phyloP scores from a whole-genome alignment of 306 rosid genomes.

The Ammopiptanthus mongolicus region DNA sequence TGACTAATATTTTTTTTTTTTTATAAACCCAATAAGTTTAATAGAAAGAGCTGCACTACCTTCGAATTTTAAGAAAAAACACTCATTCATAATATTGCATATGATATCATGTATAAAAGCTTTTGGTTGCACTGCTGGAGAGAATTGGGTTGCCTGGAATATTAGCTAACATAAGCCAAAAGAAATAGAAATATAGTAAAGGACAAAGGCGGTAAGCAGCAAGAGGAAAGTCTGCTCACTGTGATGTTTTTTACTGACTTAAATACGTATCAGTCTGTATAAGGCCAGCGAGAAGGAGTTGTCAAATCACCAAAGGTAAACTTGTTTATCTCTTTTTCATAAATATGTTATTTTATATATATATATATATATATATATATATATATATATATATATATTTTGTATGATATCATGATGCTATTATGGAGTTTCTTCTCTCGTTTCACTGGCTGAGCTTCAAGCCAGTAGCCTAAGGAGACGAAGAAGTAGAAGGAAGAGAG shows the following conservation, averaged over 20 bases:
- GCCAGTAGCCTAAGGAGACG: constrained; percentile 46
- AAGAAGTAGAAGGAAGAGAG: constrained; percentile 17
- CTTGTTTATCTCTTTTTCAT: constrained; percentile 22
- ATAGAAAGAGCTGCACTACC: no score
- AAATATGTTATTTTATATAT: neutral
- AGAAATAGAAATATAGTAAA: constrained; percentile 55
- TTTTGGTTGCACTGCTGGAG: no score
- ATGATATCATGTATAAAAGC: no score
- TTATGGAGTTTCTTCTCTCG: constrained; percentile 44
- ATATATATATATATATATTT: neutral
- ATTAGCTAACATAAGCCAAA: constrained; percentile 46
- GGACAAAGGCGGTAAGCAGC: constrained; percentile 79
- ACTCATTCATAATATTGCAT: no score
- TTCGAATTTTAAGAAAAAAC: no score
- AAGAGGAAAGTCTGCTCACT: constrained; percentile 51
- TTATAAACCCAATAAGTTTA: no score
- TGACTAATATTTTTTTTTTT: no score
- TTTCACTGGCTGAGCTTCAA: constrained; percentile 30
- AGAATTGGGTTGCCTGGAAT: no score
- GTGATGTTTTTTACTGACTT: constrained; percentile 67
- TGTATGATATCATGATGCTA: constrained; percentile 26
- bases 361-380: neutral
- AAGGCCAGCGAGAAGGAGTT: constrained; percentile 67
- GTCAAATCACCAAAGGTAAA: constrained; percentile 82
- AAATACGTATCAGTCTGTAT: constrained; percentile 70